Percentiles rank a stretch among this genome's conserved stretches.
phyloP scores from a whole-genome alignment of 495 filamentous ascomycete species.

The Aspergillus biplanus region DNA sequence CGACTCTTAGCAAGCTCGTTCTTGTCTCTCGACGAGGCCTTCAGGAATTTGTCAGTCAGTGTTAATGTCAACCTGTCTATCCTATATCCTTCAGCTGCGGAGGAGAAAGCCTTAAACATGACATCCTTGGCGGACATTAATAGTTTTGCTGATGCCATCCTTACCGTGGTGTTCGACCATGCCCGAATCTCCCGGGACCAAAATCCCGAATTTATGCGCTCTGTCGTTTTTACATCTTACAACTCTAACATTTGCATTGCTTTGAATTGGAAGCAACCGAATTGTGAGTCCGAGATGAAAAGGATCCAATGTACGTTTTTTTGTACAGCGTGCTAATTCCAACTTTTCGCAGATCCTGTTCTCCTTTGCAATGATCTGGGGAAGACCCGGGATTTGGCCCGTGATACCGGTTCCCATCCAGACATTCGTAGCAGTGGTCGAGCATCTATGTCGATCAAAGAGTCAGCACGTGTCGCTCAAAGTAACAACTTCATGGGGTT shows the following conservation, averaged over 20 bases:
- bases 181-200: conserved; percentile 73
- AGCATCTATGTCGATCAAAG: conserved; percentile 83
- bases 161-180: conserved; percentile 88
- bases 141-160: conserved; percentile 77
- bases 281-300: conserved; percentile 64
- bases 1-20: conserved; percentile 73
- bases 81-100: conserved; percentile 73
- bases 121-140: conserved; percentile 84
- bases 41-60: conserved; percentile 69
- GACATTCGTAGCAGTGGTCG: conserved; percentile 66
- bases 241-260: conserved; percentile 89
- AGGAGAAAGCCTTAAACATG: conserved; percentile 68
- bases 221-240: conserved; percentile 89
- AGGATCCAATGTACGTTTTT: neutral
- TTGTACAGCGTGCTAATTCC: conserved; percentile 9
- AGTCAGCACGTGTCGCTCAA: conserved; percentile 89
- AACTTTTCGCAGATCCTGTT: conserved; percentile 69
- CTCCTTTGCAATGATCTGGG: conserved; percentile 94
- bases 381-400: conserved; percentile 50
- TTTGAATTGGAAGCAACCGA: conserved; percentile 98
- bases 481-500: conserved; percentile 98
- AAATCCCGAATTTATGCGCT: conserved; percentile 70
- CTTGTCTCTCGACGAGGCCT: conserved; percentile 71
- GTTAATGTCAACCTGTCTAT: conserved; percentile 88
- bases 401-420: conserved; percentile 42